phyloP scores from a whole-genome alignment of 371 early-diverging fungal genomes.

The Apophysomyces ossiformis region DNA sequence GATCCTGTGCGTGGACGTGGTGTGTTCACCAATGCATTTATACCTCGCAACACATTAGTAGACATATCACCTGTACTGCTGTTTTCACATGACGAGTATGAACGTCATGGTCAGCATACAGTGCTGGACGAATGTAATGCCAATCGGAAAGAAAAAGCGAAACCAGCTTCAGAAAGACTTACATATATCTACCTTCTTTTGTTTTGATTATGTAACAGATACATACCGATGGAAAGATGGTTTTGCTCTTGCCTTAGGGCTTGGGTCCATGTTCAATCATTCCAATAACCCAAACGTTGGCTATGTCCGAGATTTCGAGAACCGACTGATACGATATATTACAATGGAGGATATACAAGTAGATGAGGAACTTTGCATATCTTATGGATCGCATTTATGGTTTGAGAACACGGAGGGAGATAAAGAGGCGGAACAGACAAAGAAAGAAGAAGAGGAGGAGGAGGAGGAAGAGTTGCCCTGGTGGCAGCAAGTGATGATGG shows the following conservation, averaged over 20 bases:
- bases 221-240: slow-evolving; percentile 73
- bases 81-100: slow-evolving; percentile 61
- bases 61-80: slow-evolving; percentile 68
- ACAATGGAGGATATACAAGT: slow-evolving; percentile 57
- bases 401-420: slow-evolving; percentile 51
- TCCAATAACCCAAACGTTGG: slow-evolving; percentile 64
- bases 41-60: slow-evolving; percentile 54
- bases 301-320: slow-evolving; percentile 62
- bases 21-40: slow-evolving; percentile 50
- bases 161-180: no score
- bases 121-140: slow-evolving; percentile 56
- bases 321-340: slow-evolving; percentile 60
- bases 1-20: slow-evolving; percentile 66
- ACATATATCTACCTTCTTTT: no score
- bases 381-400: slow-evolving; percentile 73
- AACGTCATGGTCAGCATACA: slow-evolving; percentile 63
- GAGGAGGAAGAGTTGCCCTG: neutral
- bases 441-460: neutral
- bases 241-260: slow-evolving; percentile 69
- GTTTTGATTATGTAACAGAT: slow-evolving; percentile 17
- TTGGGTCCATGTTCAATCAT: slow-evolving; percentile 78
- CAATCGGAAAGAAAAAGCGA: neutral
- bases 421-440: neutral
- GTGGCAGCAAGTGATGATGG: slow-evolving; percentile 6
- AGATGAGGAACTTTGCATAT: slow-evolving; percentile 71